phyloP scores from a whole-genome alignment of 805 yeast genomes.

The Suhomyces xylopsoci region DNA sequence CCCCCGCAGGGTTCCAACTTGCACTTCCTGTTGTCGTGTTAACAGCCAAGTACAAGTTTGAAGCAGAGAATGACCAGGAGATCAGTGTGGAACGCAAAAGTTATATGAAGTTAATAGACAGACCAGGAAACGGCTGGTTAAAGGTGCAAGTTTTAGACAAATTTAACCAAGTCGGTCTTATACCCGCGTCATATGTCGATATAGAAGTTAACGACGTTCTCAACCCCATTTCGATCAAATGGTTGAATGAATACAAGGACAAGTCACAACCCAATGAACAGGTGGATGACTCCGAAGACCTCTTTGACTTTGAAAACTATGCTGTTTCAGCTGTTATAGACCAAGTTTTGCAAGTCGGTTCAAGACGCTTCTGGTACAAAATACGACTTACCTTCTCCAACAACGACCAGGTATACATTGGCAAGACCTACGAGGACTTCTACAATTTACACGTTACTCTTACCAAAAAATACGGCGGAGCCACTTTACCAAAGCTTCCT shows the following conservation, averaged over 20 bases:
- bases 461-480: conserved; percentile 1
- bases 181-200: conserved; percentile 40
- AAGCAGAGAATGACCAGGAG: conserved; percentile 26
- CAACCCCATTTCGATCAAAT: conserved; percentile 30
- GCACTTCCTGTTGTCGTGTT: conserved; percentile 23
- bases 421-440: conserved; percentile 37
- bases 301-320: conserved; percentile 4
- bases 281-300: background rate
- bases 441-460: conserved; percentile 28
- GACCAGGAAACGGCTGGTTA: conserved; percentile 43
- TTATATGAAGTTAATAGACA: conserved; percentile 28
- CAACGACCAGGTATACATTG: conserved; percentile 19
- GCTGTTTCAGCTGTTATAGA: conserved; percentile 18
- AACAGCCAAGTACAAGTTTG: conserved; percentile 29
- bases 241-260: conserved; percentile 25
- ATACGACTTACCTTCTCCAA: conserved; percentile 26
- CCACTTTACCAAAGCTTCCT: conserved; percentile 29
- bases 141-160: conserved; percentile 27
- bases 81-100: conserved; percentile 25
- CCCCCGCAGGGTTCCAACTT: conserved; percentile 8
- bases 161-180: conserved; percentile 22
- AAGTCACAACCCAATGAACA: background rate
- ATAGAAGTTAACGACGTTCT: conserved; percentile 37
- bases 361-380: conserved; percentile 31
- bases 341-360: conserved; percentile 24